Conservation (phyloP, 495 filamentous ascomycete species). For the Penicillium canescens region DNA sequence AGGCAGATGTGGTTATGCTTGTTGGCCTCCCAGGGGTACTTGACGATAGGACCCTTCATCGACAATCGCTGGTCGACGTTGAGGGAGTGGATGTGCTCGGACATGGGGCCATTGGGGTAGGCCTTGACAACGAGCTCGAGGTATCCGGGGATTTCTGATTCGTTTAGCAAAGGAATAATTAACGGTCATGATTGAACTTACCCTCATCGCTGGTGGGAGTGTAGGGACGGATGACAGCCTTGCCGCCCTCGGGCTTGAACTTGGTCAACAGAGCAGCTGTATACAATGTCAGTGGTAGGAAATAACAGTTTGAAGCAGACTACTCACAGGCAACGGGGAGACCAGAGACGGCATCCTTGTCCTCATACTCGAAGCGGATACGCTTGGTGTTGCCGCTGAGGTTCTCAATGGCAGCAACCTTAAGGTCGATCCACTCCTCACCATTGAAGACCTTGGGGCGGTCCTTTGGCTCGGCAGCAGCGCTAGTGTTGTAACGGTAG, state of each 20-base stretch:
- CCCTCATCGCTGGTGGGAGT: constrained; percentile 88
- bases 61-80: constrained; percentile 73
- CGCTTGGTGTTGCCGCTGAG: constrained; percentile 91
- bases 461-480: constrained; percentile 38
- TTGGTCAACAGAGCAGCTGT: constrained; percentile 80
- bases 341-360: constrained; percentile 80
- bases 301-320: background rate
- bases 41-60: constrained; percentile 93
- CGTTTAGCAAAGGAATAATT: background rate
- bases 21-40: constrained; percentile 89
- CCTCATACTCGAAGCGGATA: constrained; percentile 79
- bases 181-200: constrained; percentile 30
- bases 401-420: constrained; percentile 72
- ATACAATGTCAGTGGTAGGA: constrained; percentile 8
- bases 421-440: constrained; percentile 80
- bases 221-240: constrained; percentile 86
- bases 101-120: constrained; percentile 91
- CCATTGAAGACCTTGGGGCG: constrained; percentile 67
- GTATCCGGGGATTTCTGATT: constrained; percentile 66
- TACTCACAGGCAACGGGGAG: constrained; percentile 71
- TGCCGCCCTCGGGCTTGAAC: constrained; percentile 75
- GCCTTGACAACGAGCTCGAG: constrained; percentile 89
- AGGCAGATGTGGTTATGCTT: constrained; percentile 94
- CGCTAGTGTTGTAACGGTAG: constrained; percentile 42
- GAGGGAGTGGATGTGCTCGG: constrained; percentile 81